Conservation (phyloP, 75 land plant genomes). For the Gnetum montanum region DNA sequence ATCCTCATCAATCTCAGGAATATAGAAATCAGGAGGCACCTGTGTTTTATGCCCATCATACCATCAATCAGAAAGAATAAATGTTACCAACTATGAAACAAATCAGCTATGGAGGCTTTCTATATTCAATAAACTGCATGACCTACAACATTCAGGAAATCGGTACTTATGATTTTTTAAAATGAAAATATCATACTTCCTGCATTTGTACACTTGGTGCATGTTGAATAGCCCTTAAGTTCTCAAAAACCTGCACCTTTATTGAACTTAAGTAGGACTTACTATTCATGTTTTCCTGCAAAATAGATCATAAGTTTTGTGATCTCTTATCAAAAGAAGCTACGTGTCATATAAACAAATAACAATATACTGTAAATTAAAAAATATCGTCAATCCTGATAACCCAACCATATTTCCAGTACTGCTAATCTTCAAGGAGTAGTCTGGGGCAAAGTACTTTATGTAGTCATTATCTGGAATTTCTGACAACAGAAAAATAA, state of each 20-base stretch:
- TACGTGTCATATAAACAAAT: neutral
- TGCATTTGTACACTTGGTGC: constrained; percentile 99
- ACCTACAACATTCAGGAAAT: no score
- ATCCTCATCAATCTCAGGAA: constrained; percentile 97
- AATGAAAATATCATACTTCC: constrained; percentile 41
- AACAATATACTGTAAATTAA: no score
- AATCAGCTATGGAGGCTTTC: no score
- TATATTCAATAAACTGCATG: no score
- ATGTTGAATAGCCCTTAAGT: constrained; percentile 78
- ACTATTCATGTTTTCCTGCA: constrained; percentile 90
- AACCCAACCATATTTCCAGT: constrained; percentile 51
- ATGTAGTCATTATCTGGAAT: constrained; percentile 96
- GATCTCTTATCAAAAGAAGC: constrained; percentile 1
- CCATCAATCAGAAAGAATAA: neutral
- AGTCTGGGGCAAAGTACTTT: constrained; percentile 86
- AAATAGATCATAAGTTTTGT: no score
- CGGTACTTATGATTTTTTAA: no score
- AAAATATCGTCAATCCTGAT: neutral
- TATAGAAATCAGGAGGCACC: constrained; percentile 98
- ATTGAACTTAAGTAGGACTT: constrained; percentile 80
- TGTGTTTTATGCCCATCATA: constrained; percentile 21
- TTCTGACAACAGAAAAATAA: constrained; percentile 45
- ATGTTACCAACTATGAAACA: neutral
- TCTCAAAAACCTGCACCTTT: constrained; percentile 84
- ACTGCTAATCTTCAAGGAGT: constrained; percentile 51